phyloP scores from a whole-genome alignment of 148 eudicot species.

The Drosera capensis region DNA sequence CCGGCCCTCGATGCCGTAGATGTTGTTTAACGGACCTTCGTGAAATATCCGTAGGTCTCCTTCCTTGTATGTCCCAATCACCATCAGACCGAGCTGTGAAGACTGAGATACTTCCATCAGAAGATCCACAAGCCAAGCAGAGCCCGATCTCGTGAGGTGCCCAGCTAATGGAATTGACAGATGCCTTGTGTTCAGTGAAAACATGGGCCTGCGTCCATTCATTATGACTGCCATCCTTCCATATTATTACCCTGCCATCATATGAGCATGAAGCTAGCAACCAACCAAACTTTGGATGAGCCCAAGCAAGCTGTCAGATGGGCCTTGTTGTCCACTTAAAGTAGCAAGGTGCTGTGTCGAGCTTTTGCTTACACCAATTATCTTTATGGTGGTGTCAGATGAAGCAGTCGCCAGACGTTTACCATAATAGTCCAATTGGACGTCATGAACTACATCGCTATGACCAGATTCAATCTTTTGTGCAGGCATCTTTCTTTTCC shows the following conservation, averaged over 20 bases:
- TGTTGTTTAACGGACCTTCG: constrained; percentile 41
- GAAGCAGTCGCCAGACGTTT: constrained; percentile 33
- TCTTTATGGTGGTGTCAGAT: constrained; percentile 24
- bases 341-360: constrained; percentile 33
- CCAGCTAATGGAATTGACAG: constrained; percentile 32
- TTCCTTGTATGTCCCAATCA: constrained; percentile 55
- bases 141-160: constrained; percentile 33
- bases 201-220: too few species aligned
- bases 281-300: constrained; percentile 26
- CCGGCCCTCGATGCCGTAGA: constrained; percentile 60
- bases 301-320: constrained; percentile 35
- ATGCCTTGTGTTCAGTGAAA: constrained; percentile 22
- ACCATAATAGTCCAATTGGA: constrained; percentile 35
- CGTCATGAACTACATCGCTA: constrained; percentile 22
- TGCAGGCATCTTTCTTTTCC: constrained; percentile 16
- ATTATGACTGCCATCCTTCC: constrained; percentile 33
- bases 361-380: constrained; percentile 23
- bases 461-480: constrained; percentile 34
- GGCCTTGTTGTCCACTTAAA: constrained; percentile 27
- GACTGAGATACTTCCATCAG: constrained; percentile 26
- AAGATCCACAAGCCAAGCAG: constrained; percentile 25
- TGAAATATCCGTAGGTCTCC: constrained; percentile 63
- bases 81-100: constrained; percentile 24
- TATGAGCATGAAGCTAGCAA: constrained; percentile 29
- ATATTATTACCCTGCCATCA: constrained; percentile 25